A percentile compares a stretch with the other conserved stretches of the same genome.
Conservation (phyloP, 2,329 filamentous ascomycete genomes). For the Helotiales sp. region DNA sequence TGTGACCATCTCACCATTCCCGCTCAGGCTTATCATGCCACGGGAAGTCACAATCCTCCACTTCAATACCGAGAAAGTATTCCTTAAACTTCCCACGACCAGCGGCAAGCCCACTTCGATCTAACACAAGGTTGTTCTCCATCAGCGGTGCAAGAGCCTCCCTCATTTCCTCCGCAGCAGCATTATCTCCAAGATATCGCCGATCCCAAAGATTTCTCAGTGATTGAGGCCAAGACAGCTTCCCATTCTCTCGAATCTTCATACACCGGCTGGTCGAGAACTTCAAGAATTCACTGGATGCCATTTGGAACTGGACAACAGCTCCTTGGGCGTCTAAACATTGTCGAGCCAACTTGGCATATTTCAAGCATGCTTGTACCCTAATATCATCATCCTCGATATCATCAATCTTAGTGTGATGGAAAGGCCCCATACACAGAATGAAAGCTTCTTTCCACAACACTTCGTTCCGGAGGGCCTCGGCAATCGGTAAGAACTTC, state of each 20-base stretch:
- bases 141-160: background rate
- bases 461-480: background rate
- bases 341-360: background rate
- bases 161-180: background rate
- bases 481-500: background rate
- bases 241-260: background rate
- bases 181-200: background rate
- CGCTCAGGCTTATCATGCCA: conserved; percentile 1
- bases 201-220: background rate
- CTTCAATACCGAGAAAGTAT: conserved; percentile 5
- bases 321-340: background rate
- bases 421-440: background rate
- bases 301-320: background rate
- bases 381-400: background rate
- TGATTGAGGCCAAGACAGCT: background rate
- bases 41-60: conserved; percentile 11
- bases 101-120: background rate
- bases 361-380: background rate
- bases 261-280: background rate
- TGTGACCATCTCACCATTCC: background rate
- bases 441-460: conserved; percentile 11
- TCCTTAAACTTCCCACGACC: background rate
- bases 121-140: background rate
- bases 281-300: background rate
- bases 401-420: background rate